Evolutionary conservation across 805 yeast species (phyloP).

Genomic region (Ogataea allantospora): DNA sequence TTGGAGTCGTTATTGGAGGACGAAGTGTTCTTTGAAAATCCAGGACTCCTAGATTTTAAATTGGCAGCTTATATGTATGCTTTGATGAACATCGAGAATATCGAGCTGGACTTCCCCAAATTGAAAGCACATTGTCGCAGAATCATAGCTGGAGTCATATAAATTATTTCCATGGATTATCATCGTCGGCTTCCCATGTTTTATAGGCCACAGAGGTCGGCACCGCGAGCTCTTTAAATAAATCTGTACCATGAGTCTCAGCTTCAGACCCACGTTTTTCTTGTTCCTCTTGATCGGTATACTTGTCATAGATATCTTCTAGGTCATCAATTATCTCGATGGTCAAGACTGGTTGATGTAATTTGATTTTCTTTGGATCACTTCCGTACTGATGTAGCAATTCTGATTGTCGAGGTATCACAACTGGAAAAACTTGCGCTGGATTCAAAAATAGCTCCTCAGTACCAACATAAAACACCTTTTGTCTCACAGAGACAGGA

Average conservation of each 20-base stretch:
- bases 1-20: conserved; percentile 12
- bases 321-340: conserved; percentile 65
- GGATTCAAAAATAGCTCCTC: conserved; percentile 48
- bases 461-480: conserved; percentile 24
- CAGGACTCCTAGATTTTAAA: conserved; percentile 25
- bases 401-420: conserved; percentile 73
- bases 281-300: conserved; percentile 18
- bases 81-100: conserved; percentile 14
- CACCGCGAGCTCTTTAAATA: conserved; percentile 46
- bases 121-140: conserved; percentile 17
- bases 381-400: conserved; percentile 74
- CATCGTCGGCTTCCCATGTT: conserved; percentile 53
- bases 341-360: conserved; percentile 73
- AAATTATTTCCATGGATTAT: conserved; percentile 59
- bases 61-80: conserved; percentile 25
- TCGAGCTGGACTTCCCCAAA: conserved; percentile 10
- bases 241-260: conserved; percentile 35
- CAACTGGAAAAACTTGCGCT: conserved; percentile 51
- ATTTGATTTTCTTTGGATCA: conserved; percentile 48
- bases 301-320: conserved; percentile 57
- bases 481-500: conserved; percentile 15
- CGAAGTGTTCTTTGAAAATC: conserved; percentile 12
- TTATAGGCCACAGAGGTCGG: conserved; percentile 53
- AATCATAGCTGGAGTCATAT: conserved; percentile 17
- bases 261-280: conserved; percentile 6